Base-by-base conservation (phyloP, 495 filamentous ascomycete genomes). In the Hapsidospora chrysogenum region DNA sequence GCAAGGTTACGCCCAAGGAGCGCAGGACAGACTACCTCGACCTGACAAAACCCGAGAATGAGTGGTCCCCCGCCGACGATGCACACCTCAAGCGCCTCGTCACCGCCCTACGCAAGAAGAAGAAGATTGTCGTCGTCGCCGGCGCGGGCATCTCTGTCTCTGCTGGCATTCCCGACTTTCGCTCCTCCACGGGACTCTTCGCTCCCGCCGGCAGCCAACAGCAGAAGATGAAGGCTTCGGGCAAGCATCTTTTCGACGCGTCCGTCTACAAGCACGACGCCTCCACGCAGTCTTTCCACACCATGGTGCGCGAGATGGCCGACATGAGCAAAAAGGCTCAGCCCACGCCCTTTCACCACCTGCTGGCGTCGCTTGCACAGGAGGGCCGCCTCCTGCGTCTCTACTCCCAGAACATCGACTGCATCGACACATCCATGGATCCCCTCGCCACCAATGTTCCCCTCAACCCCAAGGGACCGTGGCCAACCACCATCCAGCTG, bases 151-250 rank as follows among this genome's bases (percentile, higher is more conserved):
- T 97, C 41, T 96, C 89, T 23, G 87, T 92, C 10, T 83, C 85
- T 30, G 92, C 89, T 42, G 89, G 89, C 36, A 89, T 97, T 46
- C 92, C 92, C 52, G 89, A 97, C 51, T 97, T 97, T 50, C 84
- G 89, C 42, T 96, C 89, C 3, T 73, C 76, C 0, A 76, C 70
- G 40, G 89, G 89, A 16, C 69, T 97, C 2, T 97, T 97, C 57
- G 75, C 73, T 33, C 79, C 76, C 11, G 61, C 93, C 21, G 75
- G 78, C 17, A 76, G 73, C 33, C 76, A 92, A 42, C 76, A 92
- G 42, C 82, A 94, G 54, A 87, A 85, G 34, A 61, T 94, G 19
- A 95, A 92, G 54, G 75, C 81, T 16, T 92, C 87, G 0, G 89
- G 89, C 17, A 95, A 97, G 57, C 76, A 92, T 45, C 68, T 97